Evolutionary conservation across 352 stramenopile genomes (phyloP).

Genomic region (Globisporangium recalcitrans): DNA sequence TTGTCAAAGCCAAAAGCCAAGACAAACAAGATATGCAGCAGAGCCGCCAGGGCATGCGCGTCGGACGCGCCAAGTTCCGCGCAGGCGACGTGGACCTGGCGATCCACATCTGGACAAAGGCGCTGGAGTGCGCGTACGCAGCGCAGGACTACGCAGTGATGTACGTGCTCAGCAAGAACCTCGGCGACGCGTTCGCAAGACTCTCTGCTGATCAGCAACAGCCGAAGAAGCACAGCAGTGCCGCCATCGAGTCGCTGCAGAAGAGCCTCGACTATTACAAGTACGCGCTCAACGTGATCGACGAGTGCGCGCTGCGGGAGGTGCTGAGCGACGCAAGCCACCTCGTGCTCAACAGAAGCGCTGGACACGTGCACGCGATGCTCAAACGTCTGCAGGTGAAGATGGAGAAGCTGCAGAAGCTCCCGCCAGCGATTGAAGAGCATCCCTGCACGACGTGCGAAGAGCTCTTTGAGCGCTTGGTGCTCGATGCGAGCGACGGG

Average conservation of each 20-base stretch:
- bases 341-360: constrained; percentile 23
- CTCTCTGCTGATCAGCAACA: constrained; percentile 12
- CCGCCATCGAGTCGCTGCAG: constrained; percentile 13
- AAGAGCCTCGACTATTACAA: constrained; percentile 35
- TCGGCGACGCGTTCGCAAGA: constrained; percentile 39
- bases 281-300: constrained; percentile 48
- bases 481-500: constrained; percentile 59
- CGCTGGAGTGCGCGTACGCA: constrained; percentile 40
- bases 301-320: constrained; percentile 27
- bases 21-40: not conserved
- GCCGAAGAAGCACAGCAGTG: not conserved
- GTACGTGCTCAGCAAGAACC: constrained; percentile 68
- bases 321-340: constrained; percentile 20
- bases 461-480: constrained; percentile 18
- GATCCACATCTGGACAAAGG: constrained; percentile 43
- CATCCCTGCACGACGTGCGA: constrained; percentile 51
- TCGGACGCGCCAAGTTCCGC: constrained; percentile 32
- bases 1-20: not conserved
- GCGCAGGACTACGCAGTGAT: constrained; percentile 42
- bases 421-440: not conserved
- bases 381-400: constrained; percentile 14
- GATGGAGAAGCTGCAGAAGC: constrained; percentile 10
- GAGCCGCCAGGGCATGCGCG: constrained; percentile 21
- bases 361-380: constrained; percentile 20
- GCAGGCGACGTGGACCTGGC: constrained; percentile 31